A percentile compares a stretch with the other conserved stretches of the same genome.
phyloP scores from a whole-genome alignment of 345 rosid genomes.

The Schrenkiella parvula region DNA sequence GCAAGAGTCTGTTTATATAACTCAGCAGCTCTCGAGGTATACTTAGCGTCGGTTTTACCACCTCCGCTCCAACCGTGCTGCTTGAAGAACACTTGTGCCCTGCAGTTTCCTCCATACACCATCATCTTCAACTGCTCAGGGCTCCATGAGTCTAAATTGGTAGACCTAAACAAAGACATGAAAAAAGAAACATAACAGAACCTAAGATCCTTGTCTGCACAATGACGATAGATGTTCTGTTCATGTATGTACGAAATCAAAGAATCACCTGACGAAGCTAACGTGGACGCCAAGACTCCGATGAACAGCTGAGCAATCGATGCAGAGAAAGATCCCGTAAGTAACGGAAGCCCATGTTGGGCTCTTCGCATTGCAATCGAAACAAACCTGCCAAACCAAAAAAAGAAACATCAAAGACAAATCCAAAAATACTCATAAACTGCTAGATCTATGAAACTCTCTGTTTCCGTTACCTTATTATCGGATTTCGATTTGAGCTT shows the following conservation, averaged over 20 bases:
- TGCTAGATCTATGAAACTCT: background rate
- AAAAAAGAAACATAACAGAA: no score
- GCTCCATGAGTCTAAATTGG: slow-evolving; percentile 93
- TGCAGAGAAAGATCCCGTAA: slow-evolving; percentile 93
- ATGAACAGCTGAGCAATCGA: slow-evolving; percentile 95
- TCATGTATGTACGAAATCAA: no score
- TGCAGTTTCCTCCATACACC: slow-evolving; percentile 86
- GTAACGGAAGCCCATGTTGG: slow-evolving; percentile 99
- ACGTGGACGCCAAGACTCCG: slow-evolving; percentile 96
- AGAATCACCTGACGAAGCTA: slow-evolving; percentile 77
- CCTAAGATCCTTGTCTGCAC: no score
- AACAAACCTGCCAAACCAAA: slow-evolving; percentile 53
- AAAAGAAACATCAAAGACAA: background rate
- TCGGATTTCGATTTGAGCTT: slow-evolving; percentile 85
- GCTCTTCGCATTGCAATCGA: slow-evolving; percentile 93
- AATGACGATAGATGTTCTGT: no score
- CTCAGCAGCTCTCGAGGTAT: slow-evolving; percentile 96
- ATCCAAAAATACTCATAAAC: background rate
- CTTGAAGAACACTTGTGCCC: slow-evolving; percentile 89
- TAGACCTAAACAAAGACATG: slow-evolving; percentile 65
- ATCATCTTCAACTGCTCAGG: slow-evolving; percentile 81
- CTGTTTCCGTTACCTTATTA: slow-evolving; percentile 66
- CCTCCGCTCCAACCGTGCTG: slow-evolving; percentile 96
- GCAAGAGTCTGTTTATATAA: slow-evolving; percentile 75
- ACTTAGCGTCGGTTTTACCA: slow-evolving; percentile 91